Base-by-base conservation (phyloP, 2,329 filamentous ascomycete species). In the Penicillium sp. region DNA sequence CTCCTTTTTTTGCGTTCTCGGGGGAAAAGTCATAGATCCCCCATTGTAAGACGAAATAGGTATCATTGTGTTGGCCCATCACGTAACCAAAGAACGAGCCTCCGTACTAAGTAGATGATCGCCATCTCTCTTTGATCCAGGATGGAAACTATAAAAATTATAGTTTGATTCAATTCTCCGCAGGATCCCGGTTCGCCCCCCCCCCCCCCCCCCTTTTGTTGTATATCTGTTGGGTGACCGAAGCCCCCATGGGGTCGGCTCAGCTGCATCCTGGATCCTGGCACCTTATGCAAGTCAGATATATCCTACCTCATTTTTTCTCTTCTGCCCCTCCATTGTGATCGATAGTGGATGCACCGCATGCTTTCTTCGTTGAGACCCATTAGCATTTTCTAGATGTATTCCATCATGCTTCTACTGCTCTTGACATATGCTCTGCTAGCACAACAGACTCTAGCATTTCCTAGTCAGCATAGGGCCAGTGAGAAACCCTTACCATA, bases 41-140 rank as follows among this genome's bases (percentile, higher is more conserved):
- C 33, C 29, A 34, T 53, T 40, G 49, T 46, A 11, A 8, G 19
- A 29, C 13, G 15, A 44, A 21, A 41, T 29, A 50, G 46, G 40
- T 9, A 44, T 29, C 16, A 53, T 27, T 34, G 16, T 29, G 25
- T n/a, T 27, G 25, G 11, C 8, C 44, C 34, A 40, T 29, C 19
- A 38, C 8, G 15, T 13, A 47, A 38, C 49, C 27, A 53, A 47
- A 43, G 38, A 40, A 52, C 16, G 15, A 34, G 7, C 9, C 36
- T 31, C 29, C 27, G 5, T 34, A 36, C 29, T 23, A 41, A n/a
- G 54, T 53, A 29, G 19, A 53, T 23, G 41, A 56, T 56, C 54
- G 48, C 4, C 54, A 44, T 31, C 19, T 55, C 21, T 15, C 38
- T 55, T 55, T 51, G 48, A 46, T 13, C 41, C 9, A 25, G 7